Conservation (phyloP, 495 filamentous ascomycete species). For the Lepidopterella palustris region DNA sequence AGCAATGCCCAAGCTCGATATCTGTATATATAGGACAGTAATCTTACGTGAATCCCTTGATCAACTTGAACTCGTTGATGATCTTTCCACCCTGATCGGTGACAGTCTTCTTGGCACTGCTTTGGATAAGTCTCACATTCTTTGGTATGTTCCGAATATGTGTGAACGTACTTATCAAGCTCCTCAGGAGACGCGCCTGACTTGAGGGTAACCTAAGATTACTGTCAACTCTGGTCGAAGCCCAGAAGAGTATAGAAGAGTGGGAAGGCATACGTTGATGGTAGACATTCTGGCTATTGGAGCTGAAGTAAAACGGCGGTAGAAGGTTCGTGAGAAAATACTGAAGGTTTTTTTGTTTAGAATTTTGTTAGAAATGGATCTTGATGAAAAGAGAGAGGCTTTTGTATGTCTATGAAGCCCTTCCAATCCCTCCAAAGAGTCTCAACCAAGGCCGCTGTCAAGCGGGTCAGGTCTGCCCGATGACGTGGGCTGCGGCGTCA, state of each 20-base stretch:
- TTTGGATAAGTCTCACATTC: conserved; percentile 9
- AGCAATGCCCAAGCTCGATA: background rate
- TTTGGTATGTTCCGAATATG: background rate
- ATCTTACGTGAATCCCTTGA: conserved; percentile 86
- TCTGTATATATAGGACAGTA: background rate
- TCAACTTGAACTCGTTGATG: conserved; percentile 71
- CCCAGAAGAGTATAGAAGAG: background rate
- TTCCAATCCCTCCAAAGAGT: too few species aligned
- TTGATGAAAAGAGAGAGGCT: background rate
- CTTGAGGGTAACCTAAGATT: conserved; percentile 69
- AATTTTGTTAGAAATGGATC: background rate
- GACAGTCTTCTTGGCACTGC: conserved; percentile 67
- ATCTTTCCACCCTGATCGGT: conserved; percentile 70
- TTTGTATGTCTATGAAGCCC: background rate
- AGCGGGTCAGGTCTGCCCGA: background rate
- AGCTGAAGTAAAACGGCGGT: conserved; percentile 1
- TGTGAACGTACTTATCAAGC: conserved; percentile 52
- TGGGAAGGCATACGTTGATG: conserved; percentile 55
- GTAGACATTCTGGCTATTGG: conserved; percentile 53
- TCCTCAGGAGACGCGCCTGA: conserved; percentile 52
- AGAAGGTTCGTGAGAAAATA: conserved; percentile 6
- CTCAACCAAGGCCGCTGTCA: conserved; percentile 1
- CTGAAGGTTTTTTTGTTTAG: background rate
- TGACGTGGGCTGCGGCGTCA: conserved; percentile 5
- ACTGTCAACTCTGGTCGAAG: background rate